Evolutionary conservation across 139 green algal species (phyloP).

Genomic region (Chara braunii): DNA sequence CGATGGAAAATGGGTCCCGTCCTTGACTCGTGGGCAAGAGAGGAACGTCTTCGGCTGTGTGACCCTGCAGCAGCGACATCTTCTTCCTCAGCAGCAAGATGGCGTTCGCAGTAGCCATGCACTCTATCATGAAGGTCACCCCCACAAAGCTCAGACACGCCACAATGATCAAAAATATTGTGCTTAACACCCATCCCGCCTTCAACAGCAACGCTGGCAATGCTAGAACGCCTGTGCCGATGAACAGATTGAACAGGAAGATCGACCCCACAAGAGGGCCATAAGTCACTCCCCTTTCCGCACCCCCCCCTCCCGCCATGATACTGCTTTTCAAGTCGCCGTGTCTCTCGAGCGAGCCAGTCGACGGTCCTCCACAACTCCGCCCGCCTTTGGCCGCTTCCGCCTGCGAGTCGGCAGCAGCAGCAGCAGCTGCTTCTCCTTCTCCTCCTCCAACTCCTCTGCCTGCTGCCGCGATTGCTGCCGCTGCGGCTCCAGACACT

Average conservation of each 20-base stretch:
- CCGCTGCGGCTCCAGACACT: background rate
- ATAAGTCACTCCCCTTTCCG: background rate
- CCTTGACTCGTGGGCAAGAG: background rate
- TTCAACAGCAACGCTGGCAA: constrained; percentile 18
- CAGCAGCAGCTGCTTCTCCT: constrained; percentile 4
- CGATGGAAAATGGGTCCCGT: constrained; percentile 13
- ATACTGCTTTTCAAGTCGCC: constrained; percentile 1
- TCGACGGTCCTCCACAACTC: background rate
- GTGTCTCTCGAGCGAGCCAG: background rate
- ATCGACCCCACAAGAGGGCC: background rate
- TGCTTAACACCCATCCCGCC: constrained; percentile 27
- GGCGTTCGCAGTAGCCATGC: constrained; percentile 11
- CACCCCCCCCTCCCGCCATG: background rate
- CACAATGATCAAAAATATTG: constrained; percentile 14
- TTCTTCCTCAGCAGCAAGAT: background rate
- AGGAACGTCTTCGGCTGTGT: background rate
- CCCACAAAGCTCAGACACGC: constrained; percentile 14
- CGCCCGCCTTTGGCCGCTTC: background rate
- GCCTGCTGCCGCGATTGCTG: background rate
- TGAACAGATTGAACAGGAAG: constrained; percentile 36
- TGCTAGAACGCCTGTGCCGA: constrained; percentile 26
- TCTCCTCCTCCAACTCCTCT: background rate
- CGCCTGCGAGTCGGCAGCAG: background rate
- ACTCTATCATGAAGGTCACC: constrained; percentile 24
- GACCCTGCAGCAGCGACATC: background rate